phyloP scores from a whole-genome alignment of 768 basidiomycete species.

The Ephemerocybe angulata region DNA sequence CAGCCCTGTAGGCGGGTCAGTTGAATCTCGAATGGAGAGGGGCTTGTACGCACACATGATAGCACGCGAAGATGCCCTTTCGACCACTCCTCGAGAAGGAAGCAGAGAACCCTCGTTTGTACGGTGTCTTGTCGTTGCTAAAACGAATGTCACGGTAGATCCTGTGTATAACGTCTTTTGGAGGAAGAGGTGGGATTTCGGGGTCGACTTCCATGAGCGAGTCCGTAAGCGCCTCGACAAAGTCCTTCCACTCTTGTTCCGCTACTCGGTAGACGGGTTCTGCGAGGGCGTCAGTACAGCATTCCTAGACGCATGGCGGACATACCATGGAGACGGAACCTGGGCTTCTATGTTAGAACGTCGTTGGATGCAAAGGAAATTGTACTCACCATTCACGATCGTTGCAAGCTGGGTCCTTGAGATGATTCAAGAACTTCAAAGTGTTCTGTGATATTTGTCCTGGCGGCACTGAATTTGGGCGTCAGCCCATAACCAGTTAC shows the following conservation, averaged over 20 bases:
- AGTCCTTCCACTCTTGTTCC: conserved; percentile 87
- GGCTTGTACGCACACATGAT: conserved; percentile 52
- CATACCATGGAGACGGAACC: conserved; percentile 81
- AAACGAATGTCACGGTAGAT: conserved; percentile 93
- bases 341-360: conserved; percentile 23
- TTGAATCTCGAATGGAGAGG: not conserved
- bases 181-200: conserved; percentile 83
- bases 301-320: not conserved
- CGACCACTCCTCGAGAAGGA: conserved; percentile 86
- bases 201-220: conserved; percentile 69
- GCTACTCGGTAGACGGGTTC: conserved; percentile 79
- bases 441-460: conserved; percentile 87
- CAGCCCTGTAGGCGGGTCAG: conserved; percentile 35
- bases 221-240: conserved; percentile 68
- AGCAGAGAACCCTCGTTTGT: conserved; percentile 79
- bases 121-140: conserved; percentile 94
- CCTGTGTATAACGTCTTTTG: conserved; percentile 88
- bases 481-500: conserved; percentile 49
- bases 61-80: conserved; percentile 86
- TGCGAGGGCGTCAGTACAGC: conserved; percentile 20
- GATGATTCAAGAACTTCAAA: conserved; percentile 66
- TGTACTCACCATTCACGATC: conserved; percentile 70
- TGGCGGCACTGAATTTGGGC: conserved; percentile 84
- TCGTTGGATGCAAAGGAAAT: not conserved
- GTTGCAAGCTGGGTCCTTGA: conserved; percentile 75